Evolutionary conservation across 805 yeast genomes (phyloP), one percentile per base, ranked within the genome.

Genomic region (Ogataea paraovalis): DNA sequence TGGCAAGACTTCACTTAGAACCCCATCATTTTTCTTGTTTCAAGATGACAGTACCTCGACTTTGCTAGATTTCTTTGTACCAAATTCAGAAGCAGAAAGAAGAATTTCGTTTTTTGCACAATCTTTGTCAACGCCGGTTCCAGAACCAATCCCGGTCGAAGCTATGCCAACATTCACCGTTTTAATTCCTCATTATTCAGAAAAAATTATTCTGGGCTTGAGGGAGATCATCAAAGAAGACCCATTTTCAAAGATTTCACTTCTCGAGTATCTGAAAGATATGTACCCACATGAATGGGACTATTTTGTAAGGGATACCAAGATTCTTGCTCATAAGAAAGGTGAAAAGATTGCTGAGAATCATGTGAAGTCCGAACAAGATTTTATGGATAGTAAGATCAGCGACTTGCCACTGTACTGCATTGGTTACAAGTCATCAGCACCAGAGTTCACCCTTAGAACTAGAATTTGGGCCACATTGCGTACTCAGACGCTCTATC

Each of bases 381-480:
- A 60, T 52, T 56, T 56, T 66, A 37, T 67, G 66, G 51, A 71
- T 66, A 69, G 65, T 23, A 72, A 72, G 56, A 71, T 79, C 33
- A 75, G 76, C 51, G 90, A 87, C 50, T 61, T 87, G 28, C 92
- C 95, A 1, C 80, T 74, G 49, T 79, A 84, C 51, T 81, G 83
- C 54, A 69, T 86, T 53, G 96, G 96, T 0, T 87, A 84, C 65
- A 83, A 81, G 52, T 71, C 79, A 21, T 76, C 89, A 1, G 73
- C 79, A 2, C 82, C 86, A 0, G 82, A 81, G 46, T 79, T 76
- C 54, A 75, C 80, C 2, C 61, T 85, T 52, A 70, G 95, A 62
- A 88, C 96, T 0, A 73, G 96, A 59, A 75, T 88, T 2, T 89
- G 97, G 97, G 87, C 96, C 0, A 87, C 96, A 0, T 67, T 86